These are phyloP conservation scores for Andrographis paniculata DNA, from an alignment of 305 asterid genomes.

Conservation along the genomic window DNA sequence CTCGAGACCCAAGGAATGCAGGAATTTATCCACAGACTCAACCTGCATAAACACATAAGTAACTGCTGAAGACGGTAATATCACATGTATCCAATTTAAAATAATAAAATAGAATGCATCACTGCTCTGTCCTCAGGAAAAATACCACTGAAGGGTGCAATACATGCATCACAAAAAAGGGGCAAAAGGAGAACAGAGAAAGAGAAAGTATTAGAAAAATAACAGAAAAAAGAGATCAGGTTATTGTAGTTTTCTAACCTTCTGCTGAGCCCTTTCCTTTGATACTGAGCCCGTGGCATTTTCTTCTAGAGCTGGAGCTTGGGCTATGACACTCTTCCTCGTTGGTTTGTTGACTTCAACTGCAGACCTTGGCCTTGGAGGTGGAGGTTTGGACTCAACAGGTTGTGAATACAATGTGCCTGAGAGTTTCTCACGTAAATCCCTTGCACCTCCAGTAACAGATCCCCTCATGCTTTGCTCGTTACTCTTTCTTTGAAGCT, in stretches of 20 bases:
- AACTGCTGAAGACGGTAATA: slow-evolving; percentile 4
- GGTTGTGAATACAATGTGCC: slow-evolving; percentile 47
- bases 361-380: slow-evolving; percentile 37
- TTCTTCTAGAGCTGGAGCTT: slow-evolving; percentile 43
- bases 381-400: slow-evolving; percentile 39
- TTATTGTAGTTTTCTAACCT: slow-evolving; percentile 31
- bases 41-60: slow-evolving; percentile 39
- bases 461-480: slow-evolving; percentile 51
- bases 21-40: slow-evolving; percentile 71
- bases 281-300: slow-evolving; percentile 38
- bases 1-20: slow-evolving; percentile 79
- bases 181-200: background rate
- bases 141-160: background rate
- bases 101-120: no score
- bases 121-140: no score
- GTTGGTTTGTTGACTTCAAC: slow-evolving; percentile 54
- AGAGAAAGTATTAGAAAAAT: background rate
- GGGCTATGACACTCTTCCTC: slow-evolving; percentile 59
- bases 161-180: background rate
- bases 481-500: slow-evolving; percentile 72
- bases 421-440: slow-evolving; percentile 92
- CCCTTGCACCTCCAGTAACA: slow-evolving; percentile 61
- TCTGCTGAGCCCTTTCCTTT: slow-evolving; percentile 58
- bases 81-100: background rate
- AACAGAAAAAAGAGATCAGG: slow-evolving; percentile 8